Base-by-base conservation (phyloP, 139 green algal genomes). In the Chlorella vulgaris region DNA sequence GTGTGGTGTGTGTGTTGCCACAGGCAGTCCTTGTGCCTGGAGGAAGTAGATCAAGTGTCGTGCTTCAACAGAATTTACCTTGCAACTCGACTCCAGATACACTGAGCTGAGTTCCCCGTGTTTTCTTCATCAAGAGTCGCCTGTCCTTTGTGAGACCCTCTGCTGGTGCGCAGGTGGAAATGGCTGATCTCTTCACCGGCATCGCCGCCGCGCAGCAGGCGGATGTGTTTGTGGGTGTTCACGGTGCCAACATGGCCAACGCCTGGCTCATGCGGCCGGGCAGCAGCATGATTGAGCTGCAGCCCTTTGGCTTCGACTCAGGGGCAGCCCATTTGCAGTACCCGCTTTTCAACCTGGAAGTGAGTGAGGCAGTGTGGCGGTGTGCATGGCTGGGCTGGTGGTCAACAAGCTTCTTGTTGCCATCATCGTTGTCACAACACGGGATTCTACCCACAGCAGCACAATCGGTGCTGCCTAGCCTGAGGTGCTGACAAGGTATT, bases 261-360 rank as follows among this genome's bases (percentile, higher is more conserved):
- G 71, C n/a, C 21, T 78, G 71, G 71, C 50, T 78, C 24, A 78
- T 78, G 71, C 71, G 71, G 0, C 71, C 71, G 2, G 71, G 71
- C 7, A 51, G 47, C 22, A 50, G 31, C 71, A 51, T 78, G 50
- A 50, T 78, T 38, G 71, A 78, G 71, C 51, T 78, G 51, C 50
- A 66, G 31, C 50, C 50, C 15, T 78, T n/a, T 36, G 71, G 50
- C 3, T 78, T 78, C 66, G 71, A 78, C 22, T 47, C 38, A 2
- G 31, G 22, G 50, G 4, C 50, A 5, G 71, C 71, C 8, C 71
- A 78, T 50, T 31, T 78, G 33, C 65, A 71, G 65, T 71, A 71
- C 35, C 65, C 65, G 4, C 33, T 71, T 21, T 43, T 47, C 24
- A 71, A 71, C 24, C 21, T n/a, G 13, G 19, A 33, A 35, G 65